Evolutionary conservation across 768 basidiomycete species (phyloP).

Genomic region (Kwoniella shandongensis): DNA sequence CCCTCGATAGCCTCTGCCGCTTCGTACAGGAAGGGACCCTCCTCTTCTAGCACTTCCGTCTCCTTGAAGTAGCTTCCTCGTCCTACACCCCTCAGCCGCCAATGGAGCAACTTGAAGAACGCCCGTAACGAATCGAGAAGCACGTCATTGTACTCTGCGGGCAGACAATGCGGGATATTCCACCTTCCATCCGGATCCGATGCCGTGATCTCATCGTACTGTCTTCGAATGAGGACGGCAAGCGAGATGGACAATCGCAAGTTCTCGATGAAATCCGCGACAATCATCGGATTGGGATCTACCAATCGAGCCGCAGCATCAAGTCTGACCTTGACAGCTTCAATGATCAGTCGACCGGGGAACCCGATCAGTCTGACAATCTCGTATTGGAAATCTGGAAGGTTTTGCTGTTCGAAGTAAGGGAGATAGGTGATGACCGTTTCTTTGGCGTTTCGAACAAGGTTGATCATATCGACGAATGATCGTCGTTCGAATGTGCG

Average conservation of each 20-base stretch:
- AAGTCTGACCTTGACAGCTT: conserved; percentile 81
- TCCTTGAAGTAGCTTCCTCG: conserved; percentile 96
- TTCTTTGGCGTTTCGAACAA: conserved; percentile 79
- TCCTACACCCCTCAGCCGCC: conserved; percentile 89
- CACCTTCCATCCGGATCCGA: conserved; percentile 85
- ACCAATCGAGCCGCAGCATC: conserved; percentile 76
- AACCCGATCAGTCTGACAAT: conserved; percentile 92
- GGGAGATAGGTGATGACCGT: conserved; percentile 77
- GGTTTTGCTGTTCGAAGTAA: conserved; percentile 79
- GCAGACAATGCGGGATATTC: conserved; percentile 83
- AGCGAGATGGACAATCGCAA: conserved; percentile 85
- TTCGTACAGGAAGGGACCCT: conserved; percentile 92
- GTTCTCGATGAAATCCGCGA: conserved; percentile 92
- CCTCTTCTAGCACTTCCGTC: conserved; percentile 93
- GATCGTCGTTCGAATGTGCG: conserved; percentile 79
- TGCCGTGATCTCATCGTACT: conserved; percentile 86
- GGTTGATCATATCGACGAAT: conserved; percentile 73
- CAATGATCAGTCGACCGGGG: conserved; percentile 90
- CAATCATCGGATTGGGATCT: conserved; percentile 83
- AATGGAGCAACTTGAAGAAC: conserved; percentile 91
- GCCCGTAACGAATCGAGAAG: conserved; percentile 80
- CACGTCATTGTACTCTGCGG: conserved; percentile 83
- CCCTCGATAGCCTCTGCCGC: conserved; percentile 83
- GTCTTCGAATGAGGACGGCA: conserved; percentile 90
- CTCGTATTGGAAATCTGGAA: conserved; percentile 81